Evolutionary conservation across 2,329 filamentous ascomycete species (phyloP), one percentile per base, ranked within the genome.

Genomic region (Sarocladiaceae sp.): DNA sequence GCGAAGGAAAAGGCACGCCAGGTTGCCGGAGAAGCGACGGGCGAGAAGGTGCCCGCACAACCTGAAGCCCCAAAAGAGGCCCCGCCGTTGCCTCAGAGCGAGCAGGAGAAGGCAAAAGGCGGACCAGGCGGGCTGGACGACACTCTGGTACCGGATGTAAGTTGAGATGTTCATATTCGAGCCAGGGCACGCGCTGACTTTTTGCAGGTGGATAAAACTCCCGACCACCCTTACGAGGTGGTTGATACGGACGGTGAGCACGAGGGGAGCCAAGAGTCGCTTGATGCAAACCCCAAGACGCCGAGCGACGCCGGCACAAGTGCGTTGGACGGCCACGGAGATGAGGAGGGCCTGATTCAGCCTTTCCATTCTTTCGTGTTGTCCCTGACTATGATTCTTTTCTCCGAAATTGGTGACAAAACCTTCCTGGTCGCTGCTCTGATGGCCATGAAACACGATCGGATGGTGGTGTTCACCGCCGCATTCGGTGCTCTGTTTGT

Each of bases 371-470:
- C 93, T 3, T 94, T 93, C 58, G 59, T 95, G 11, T 81, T 97
- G 24, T 95, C 93, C 13, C 81, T 96, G 48, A 91, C 90, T 47
- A 98, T 97, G 93, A 98, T 98, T 56, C 72, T 97, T 50, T 85
- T 97, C 55, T 96, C 91, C 37, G 93, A 98, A 63, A 82, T 98
- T 56, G 93, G 93, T 51, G 93, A 98, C 77, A 98, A 98, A 70
- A 98, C 93, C 0, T 98, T 98, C 71, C 76, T 98, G 33, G 88
- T 98, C 18, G 93, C 93, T 6, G 91, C 90, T 6, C 78, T 98
- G 15, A 98, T 98, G 93, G 93, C 93, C 11, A 98, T 98, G 93
- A 93, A 95, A 62, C 91, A 98, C 58, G 85, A 93, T 50, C 84
- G 93, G 43, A 71, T 95, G 51, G 77, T 97, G 11, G 93, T 98